These are phyloP conservation scores for Serendipita sp. DNA, from an alignment of 768 basidiomycete genomes.

Conservation along the genomic window DNA sequence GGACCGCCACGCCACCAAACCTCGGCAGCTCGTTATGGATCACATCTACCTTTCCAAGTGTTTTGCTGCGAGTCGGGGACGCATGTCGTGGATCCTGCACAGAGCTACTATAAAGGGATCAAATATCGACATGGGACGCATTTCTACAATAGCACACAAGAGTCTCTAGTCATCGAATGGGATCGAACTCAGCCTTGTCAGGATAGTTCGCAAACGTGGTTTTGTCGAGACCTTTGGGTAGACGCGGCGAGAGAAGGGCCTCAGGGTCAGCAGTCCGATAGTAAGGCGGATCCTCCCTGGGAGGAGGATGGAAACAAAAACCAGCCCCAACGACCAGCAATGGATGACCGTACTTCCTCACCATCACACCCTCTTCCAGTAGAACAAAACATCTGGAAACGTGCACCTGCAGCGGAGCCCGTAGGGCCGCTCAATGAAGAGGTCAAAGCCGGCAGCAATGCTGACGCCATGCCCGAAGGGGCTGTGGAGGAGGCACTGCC, in stretches of 20 bases:
- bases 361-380: constrained; percentile 6
- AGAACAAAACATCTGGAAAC: neutral
- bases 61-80: constrained; percentile 99
- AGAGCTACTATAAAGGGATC: constrained; percentile 88
- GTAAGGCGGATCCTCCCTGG: constrained; percentile 6
- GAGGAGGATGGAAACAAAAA: constrained; percentile 18
- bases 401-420: neutral
- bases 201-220: constrained; percentile 95
- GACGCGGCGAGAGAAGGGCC: constrained; percentile 48
- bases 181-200: constrained; percentile 74
- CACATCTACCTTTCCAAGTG: constrained; percentile 92
- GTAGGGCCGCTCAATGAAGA: constrained; percentile 35
- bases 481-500: constrained; percentile 16
- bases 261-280: constrained; percentile 11
- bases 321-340: constrained; percentile 19
- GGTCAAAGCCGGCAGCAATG: constrained; percentile 74
- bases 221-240: constrained; percentile 96
- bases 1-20: constrained; percentile 81
- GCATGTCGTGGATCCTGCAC: constrained; percentile 87
- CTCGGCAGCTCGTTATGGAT: constrained; percentile 68
- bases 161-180: constrained; percentile 36
- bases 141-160: constrained; percentile 58
- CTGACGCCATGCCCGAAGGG: constrained; percentile 63
- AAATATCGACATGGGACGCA: constrained; percentile 66
- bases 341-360: constrained; percentile 10